Percentiles rank a stretch among this genome's conserved stretches.
Evolutionary conservation across 352 stramenopile species (phyloP).

Genomic region (Stephanocyclus meneghinianus): DNA sequence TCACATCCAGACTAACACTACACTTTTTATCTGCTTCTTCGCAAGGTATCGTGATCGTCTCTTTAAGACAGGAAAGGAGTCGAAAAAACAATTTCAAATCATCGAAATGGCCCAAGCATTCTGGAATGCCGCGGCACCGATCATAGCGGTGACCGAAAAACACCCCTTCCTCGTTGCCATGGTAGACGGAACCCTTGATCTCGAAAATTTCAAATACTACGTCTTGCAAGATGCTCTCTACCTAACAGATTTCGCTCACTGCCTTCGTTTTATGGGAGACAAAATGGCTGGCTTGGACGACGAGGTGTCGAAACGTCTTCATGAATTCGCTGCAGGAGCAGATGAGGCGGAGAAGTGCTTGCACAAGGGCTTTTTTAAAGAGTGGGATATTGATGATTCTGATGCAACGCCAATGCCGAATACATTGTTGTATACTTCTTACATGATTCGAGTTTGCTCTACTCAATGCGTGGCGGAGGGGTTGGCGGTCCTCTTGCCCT

Average conservation of each 20-base stretch:
- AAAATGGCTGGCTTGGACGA: constrained; percentile 33
- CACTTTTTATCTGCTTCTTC: too few relatives aligned
- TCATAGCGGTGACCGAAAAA: constrained; percentile 70
- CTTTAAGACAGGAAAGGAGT: background rate
- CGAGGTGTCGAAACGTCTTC: constrained; percentile 40
- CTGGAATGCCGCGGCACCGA: constrained; percentile 57
- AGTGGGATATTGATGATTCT: constrained; percentile 61
- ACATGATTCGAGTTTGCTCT: constrained; percentile 67
- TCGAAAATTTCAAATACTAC: constrained; percentile 78
- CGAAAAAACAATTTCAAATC: background rate
- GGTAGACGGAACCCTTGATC: constrained; percentile 64
- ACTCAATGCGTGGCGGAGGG: constrained; percentile 65
- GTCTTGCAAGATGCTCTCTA: constrained; percentile 74
- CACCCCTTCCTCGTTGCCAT: constrained; percentile 79
- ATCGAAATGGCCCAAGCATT: constrained; percentile 53
- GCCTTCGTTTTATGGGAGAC: constrained; percentile 50
- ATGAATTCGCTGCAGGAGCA: constrained; percentile 63
- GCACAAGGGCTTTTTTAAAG: constrained; percentile 72
- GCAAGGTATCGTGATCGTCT: background rate
- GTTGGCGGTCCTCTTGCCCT: constrained; percentile 46
- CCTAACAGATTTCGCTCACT: constrained; percentile 71
- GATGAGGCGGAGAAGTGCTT: constrained; percentile 70
- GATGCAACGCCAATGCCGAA: constrained; percentile 69
- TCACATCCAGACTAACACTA: too few relatives aligned
- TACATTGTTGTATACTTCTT: constrained; percentile 77